Base-by-base conservation (phyloP, 305 asterid genomes). In the Andrographis paniculata region DNA sequence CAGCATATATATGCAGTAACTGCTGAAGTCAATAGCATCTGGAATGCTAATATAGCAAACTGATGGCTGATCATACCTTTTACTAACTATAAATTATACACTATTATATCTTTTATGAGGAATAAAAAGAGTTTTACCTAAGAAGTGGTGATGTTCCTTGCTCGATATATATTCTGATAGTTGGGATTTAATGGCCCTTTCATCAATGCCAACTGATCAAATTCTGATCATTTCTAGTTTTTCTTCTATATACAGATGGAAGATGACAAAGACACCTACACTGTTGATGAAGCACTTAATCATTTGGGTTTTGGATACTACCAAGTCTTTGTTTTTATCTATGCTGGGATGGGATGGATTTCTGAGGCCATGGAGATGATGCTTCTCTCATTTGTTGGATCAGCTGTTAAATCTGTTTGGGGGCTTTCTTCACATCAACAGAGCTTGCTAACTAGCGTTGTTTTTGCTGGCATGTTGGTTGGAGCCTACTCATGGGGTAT, bases 321-420 rank as follows among this genome's bases (percentile, higher is more conserved):
- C 77, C 94, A 83, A 71, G 59, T 60, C 41, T 64, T 65, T 28
- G 68, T 73, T 53, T 78, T 83, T 16, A 24, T 72, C 48, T 83
- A 70, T 44, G 94, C 94, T 19, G 92, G 94, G 57, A 69, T 77
- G 75, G 92, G 92, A 16, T 71, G 77, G 82, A 51, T 75, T 59
- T 73, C 87, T 37, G 94, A 83, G 61, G 84, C 92, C 62, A 75
- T 83, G 85, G 94, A 83, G 71, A 80, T 83, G 92, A 80, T 80
- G 94, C 78, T 80, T 53, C 85, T 83, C 31, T 71, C 92, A 38
- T 68, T 80, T 51, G 73, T 79, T 52, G 94, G 94, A 57, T 65
- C 88, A 52, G 85, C 92, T 48, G 82, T 83, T 20, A 80, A 73
- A 52, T 71, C 92, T 46, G 72, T 48, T n/a, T 83, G 94, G 92